phyloP scores from a whole-genome alignment of 2,329 filamentous ascomycete species.

The Aureobasidium lini region DNA sequence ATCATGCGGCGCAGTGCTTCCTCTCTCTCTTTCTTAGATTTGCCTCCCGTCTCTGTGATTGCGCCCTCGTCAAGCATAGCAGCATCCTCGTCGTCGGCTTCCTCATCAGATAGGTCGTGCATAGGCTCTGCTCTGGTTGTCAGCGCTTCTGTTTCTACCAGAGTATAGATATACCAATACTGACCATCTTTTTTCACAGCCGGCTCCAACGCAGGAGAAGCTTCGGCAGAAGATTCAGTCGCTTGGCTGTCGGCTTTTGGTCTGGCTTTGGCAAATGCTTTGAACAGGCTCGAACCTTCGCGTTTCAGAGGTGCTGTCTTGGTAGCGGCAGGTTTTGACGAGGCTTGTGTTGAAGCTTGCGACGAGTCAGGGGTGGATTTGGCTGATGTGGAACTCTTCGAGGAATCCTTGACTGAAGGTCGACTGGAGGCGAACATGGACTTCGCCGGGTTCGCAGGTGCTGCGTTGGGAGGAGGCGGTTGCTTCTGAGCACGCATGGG shows the following conservation, averaged over 20 bases:
- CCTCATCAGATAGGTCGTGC: constrained; percentile 40
- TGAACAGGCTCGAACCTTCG: constrained; percentile 61
- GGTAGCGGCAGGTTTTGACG: constrained; percentile 31
- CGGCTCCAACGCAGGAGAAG: constrained; percentile 31
- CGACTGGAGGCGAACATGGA: constrained; percentile 19
- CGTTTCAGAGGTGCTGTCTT: constrained; percentile 48
- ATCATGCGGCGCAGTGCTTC: constrained; percentile 66
- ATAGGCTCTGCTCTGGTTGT: constrained; percentile 23
- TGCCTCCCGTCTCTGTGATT: constrained; percentile 26
- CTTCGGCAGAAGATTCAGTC: constrained; percentile 30
- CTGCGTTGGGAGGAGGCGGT: not conserved
- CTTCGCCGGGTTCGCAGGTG: constrained; percentile 16
- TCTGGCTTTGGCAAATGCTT: constrained; percentile 64
- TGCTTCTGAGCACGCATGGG: constrained; percentile 26
- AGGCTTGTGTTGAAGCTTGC: constrained; percentile 20
- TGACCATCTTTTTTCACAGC: constrained; percentile 13
- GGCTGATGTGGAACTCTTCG: constrained; percentile 33
- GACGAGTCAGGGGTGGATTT: constrained; percentile 28
- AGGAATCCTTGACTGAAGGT: constrained; percentile 19
- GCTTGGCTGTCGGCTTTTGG: constrained; percentile 44
- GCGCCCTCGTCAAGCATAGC: constrained; percentile 17
- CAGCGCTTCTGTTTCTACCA: not conserved
- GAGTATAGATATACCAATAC: not conserved
- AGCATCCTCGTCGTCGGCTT: constrained; percentile 46
- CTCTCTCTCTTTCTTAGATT: constrained; percentile 54